Percentiles rank a stretch among this genome's conserved stretches.
Evolutionary conservation across 2,329 filamentous ascomycete genomes (phyloP).

Genomic region (Didymella lethalis): DNA sequence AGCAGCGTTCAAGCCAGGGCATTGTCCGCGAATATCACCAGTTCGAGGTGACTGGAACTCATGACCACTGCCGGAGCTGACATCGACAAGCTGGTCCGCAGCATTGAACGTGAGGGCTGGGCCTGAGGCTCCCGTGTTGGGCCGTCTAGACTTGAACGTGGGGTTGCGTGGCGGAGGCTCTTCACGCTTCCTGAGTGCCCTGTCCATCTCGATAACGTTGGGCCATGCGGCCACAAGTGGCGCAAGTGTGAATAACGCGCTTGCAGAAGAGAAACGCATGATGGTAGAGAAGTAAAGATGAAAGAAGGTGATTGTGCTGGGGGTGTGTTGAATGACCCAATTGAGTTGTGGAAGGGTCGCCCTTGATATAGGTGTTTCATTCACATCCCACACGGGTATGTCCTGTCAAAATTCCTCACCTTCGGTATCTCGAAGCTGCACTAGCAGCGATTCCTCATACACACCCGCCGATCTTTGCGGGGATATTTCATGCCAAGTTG

Average conservation of each 20-base stretch:
- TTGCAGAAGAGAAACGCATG: constrained; percentile 9
- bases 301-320: background rate
- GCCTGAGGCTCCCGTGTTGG: constrained; percentile 20
- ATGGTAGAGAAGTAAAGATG: background rate
- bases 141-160: constrained; percentile 19
- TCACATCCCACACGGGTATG: background rate
- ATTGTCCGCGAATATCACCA: constrained; percentile 36
- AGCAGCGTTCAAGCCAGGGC: constrained; percentile 43
- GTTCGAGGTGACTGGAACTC: constrained; percentile 15
- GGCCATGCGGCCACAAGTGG: constrained; percentile 23
- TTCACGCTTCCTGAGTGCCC: constrained; percentile 20
- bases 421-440: background rate
- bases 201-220: constrained; percentile 27
- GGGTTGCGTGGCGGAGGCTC: constrained; percentile 23
- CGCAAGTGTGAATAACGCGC: constrained; percentile 15
- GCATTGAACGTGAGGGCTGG: constrained; percentile 18
- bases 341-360: background rate
- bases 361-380: constrained; percentile 5
- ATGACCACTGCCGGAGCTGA: constrained; percentile 18
- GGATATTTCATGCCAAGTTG: background rate
- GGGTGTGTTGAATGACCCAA: background rate
- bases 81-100: constrained; percentile 21
- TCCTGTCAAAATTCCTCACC: background rate
- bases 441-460: background rate
- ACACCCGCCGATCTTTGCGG: constrained; percentile 12